Base-by-base conservation (phyloP, 1,284 basidiomycete genomes). In the Cystobasidium pallidum region DNA sequence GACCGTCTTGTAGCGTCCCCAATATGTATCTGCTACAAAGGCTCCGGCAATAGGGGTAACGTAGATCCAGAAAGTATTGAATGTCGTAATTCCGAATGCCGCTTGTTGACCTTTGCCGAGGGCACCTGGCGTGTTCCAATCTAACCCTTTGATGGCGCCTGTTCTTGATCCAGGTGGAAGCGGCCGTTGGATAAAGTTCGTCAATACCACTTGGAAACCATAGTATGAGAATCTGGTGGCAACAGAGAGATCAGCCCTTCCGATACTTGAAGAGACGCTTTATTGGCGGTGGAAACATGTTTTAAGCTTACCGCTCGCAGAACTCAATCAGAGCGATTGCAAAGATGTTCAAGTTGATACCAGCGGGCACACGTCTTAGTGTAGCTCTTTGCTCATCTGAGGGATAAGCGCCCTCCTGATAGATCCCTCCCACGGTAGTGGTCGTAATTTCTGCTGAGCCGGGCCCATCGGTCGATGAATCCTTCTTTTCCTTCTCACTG, bases 21-120 rank as follows among this genome's bases (percentile, higher is more conserved):
- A 77, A 71, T 82, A 79, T 4, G 79, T 78, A 75, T 83, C 82
- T 51, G 82, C 82, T 36, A 83, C 66, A 73, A 78, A 82, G 36
- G 80, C 81, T 66, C 77, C 77, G 17, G 81, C 45, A 11, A 81
- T 71, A 30, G 78, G 80, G 65, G 68, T 76, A 72, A 77, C 74
- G 73, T 78, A 66, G 45, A 80, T 75, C 78, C 75, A 75, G 59
- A 77, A 77, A 51, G 75, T 76, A 52, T 75, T 72, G 66, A 71
- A 76, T 6, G 65, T 68, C 21, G 68, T 75, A 39, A 73, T 71
- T 30, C 76, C 77, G 28, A 68, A 66, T 67, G 70, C 55, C 3
- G 63, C 83, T 85, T 80, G 34, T 86, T 87, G 73, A 78, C 84
- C 89, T 86, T 88, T 62, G 24, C 77, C 79, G n/a, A 80, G 76